Base-by-base conservation (phyloP, 306 rosid genomes). In the Quercus parvula region DNA sequence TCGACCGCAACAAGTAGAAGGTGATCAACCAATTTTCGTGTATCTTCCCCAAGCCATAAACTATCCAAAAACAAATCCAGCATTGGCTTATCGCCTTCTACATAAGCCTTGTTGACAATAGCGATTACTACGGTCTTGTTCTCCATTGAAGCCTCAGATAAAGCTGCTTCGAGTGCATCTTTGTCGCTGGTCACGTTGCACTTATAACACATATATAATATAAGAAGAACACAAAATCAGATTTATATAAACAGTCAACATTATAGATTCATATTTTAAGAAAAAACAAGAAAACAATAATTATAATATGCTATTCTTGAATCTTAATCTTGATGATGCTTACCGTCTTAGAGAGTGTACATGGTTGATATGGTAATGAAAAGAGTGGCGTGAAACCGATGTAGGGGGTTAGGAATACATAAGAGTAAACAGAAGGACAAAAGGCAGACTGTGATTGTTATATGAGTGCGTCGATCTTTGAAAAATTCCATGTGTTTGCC, bases 31-130 rank as follows among this genome's bases (percentile, higher is more conserved):
- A 84, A n/a, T 31, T 19, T 52, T 49, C 57, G 9, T 17, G 84
- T 84, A 62, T 57, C 84, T 49, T 84, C 87, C 13, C 87, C 87
- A 2, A 72, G 51, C 82, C 84, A 80, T 27, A 84, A 84, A 17
- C 79, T 35, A 28, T 80, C 73, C 46, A 77, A 11, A 73, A 84
- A 84, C 54, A 84, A 14, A 12, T 84, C 87, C 55, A 80, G 84
- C 85, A 81, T 84, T 5, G 73, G 38, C 74, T 75, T 77, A 18
- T 84, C 80, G 9, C 75, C 76, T 35, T 77, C 82, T 6, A 81
- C 79, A 59, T 84, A 84, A 11, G 79, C 87, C 52, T 76, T 84
- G 63, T 84, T 76, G 52, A 84, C 70, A 2, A 80, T 46, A 3
- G 79, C 77, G 44, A 84, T 76, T 28, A 84, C 72, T 10, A 76